These are phyloP conservation scores for Saccharomycopsis crataegensis DNA, from an alignment of 1,139 yeast species.

Conservation along the genomic window DNA sequence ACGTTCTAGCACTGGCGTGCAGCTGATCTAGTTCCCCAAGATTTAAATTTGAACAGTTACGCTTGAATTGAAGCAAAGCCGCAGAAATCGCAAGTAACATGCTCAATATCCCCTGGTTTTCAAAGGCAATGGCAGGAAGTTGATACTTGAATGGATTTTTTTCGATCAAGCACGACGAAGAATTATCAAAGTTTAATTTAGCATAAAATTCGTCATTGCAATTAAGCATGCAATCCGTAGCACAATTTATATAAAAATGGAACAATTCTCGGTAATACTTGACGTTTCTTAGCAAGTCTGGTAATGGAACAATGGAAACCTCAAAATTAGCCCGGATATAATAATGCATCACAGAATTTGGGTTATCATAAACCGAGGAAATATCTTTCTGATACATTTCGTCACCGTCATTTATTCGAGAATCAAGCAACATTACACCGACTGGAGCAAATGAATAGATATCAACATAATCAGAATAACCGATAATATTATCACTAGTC, in stretches of 20 bases:
- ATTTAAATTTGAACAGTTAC: neutral
- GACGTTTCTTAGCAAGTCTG: slow-evolving; percentile 12
- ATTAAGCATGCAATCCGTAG: slow-evolving; percentile 6
- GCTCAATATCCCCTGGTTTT: slow-evolving; percentile 4
- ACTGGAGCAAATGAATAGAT: slow-evolving; percentile 1
- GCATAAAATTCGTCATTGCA: slow-evolving; percentile 4
- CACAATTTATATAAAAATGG: slow-evolving; percentile 13
- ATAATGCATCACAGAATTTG: neutral
- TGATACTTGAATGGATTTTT: slow-evolving; percentile 15
- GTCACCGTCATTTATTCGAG: slow-evolving; percentile 37
- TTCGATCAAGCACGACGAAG: neutral
- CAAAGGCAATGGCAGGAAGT: slow-evolving; percentile 14
- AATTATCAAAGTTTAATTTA: neutral
- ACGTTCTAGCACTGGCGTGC: neutral
- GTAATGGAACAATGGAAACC: slow-evolving; percentile 7
- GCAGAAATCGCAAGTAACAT: slow-evolving; percentile 10
- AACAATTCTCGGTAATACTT: slow-evolving; percentile 14
- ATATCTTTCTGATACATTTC: slow-evolving; percentile 28
- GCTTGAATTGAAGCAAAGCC: slow-evolving; percentile 8
- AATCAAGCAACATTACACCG: neutral
- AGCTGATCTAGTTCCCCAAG: slow-evolving; percentile 7
- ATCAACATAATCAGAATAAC: slow-evolving; percentile 18
- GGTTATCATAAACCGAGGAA: neutral
- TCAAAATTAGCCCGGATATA: slow-evolving; percentile 1
- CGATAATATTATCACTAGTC: slow-evolving; percentile 29